Evolutionary conservation across 305 asterid species (phyloP), one percentile per base, ranked within the genome.

Genomic region (Fraxinus dipetala): DNA sequence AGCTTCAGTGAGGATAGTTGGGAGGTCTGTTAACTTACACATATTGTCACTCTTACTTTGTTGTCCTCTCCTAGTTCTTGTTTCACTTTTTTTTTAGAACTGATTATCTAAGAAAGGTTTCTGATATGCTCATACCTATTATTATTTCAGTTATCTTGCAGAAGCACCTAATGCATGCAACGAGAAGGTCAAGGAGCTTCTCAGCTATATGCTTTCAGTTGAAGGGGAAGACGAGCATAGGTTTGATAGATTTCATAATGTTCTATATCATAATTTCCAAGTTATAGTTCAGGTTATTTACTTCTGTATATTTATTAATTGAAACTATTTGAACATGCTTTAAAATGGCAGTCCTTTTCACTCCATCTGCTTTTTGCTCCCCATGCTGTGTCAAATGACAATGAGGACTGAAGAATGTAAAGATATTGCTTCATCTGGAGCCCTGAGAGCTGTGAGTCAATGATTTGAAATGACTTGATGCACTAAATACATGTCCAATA

Each of bases 301-400:
- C 67, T 31, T 38, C 72, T 69, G 54, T 20, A 40, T 76, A 72
- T 56, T 72, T 80, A 69, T 84, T 72, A 67, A 76, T 80, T 56
- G 40, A 24, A 84, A 78, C 40, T 48, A 78, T 83, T 80, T 77
- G 63, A 65, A 40, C 18, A 48, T 78, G 75, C 28, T 36, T 86
- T 35, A n/a, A 76, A 84, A 81, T 90, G 83, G 82, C 92, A 93
- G 94, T 72, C 91, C 95, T 43, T 91, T 88, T 81, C 80, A 81
- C 83, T 90, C 96, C 24, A 78, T 90, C 84, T 88, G 94, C 83
- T 96, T 96, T 86, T 89, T 94, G 92, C 97, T 94, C 83, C 99
- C 99, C 13, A 84, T 93, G 92, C 88, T 96, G 86, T 94, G 97
- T 83, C 98, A 96, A 90, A 86, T 92, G 79, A 96, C 98, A 69